phyloP scores from a whole-genome alignment of 2,329 filamentous ascomycete genomes.

The Epichloe scottii region DNA sequence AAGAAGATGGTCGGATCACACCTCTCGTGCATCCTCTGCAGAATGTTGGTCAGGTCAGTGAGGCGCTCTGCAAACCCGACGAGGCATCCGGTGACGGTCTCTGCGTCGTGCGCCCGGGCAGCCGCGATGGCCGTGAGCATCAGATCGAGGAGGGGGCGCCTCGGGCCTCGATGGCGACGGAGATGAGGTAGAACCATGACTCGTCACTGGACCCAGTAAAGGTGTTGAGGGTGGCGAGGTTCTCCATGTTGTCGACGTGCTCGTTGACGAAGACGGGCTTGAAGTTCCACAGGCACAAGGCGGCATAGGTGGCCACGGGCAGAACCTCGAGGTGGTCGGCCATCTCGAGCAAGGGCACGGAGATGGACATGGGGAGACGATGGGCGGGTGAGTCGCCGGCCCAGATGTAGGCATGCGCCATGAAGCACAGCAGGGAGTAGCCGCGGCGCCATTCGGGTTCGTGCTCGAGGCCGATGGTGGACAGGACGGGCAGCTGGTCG shows the following conservation, averaged over 20 bases:
- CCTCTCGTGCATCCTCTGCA: slow-evolving; percentile 87
- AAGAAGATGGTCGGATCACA: slow-evolving; percentile 95
- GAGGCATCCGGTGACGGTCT: slow-evolving; percentile 66
- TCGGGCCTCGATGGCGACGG: slow-evolving; percentile 87
- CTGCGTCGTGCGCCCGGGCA: slow-evolving; percentile 55
- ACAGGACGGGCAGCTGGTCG: slow-evolving; percentile 70
- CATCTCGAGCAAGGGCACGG: slow-evolving; percentile 67
- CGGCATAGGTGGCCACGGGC: slow-evolving; percentile 88
- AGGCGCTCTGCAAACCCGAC: slow-evolving; percentile 73
- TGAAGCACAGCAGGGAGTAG: slow-evolving; percentile 81
- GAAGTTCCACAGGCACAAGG: slow-evolving; percentile 92
- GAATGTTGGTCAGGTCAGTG: slow-evolving; percentile 66
- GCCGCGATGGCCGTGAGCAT: slow-evolving; percentile 83
- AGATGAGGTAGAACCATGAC: slow-evolving; percentile 97
- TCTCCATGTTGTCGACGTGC: slow-evolving; percentile 69
- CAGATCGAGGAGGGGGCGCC: slow-evolving; percentile 72
- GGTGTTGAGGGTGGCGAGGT: slow-evolving; percentile 75
- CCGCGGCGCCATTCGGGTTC: slow-evolving; percentile 89
- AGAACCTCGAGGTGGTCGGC: slow-evolving; percentile 73
- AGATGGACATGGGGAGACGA: slow-evolving; percentile 65
- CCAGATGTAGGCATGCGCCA: slow-evolving; percentile 95
- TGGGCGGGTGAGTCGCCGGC: slow-evolving; percentile 75
- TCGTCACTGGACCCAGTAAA: slow-evolving; percentile 93
- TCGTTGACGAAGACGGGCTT: slow-evolving; percentile 81
- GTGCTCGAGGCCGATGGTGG: slow-evolving; percentile 66